Base-by-base conservation (phyloP, 2,329 filamentous ascomycete genomes). In the Sclerotinia sclerotiorum region DNA sequence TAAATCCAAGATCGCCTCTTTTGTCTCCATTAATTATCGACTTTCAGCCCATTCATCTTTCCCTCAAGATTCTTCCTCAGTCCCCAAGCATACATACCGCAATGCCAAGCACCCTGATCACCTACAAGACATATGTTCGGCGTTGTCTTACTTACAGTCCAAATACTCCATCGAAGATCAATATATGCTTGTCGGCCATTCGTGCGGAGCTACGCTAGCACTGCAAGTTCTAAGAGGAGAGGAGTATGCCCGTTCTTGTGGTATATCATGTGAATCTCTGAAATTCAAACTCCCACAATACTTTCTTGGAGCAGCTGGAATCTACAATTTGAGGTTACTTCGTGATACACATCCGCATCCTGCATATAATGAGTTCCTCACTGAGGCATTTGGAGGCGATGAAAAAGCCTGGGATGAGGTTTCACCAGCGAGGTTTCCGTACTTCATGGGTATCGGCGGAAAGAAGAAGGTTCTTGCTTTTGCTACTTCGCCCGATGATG, bases 11-110 rank as follows among this genome's bases (percentile, higher is more conserved):
- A 81, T 92, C 68, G 84, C 85, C n/a, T 89, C 85, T 67, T 85
- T 90, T 75, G 85, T 87, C 51, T 88, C 87, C 58, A 77, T 90
- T 69, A 86, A 88, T 78, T 90, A 90, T 81, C 83, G 87, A 51
- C 84, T 90, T 56, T 87, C 85, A 10, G 81, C 85, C 3, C 80
- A 83, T 69, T 84, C 85, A 0, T 84, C n/a, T 80, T 78, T 3
- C 77, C 82, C 83, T 2, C 77, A 82, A 60, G 65, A 71, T 48
- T 68, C 75, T 63, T 71, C 73, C 55, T 70, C 69, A 21, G 32
- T 69, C 29, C 44, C 54, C 10, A 48, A 56, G 15, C 57, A 70
- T 32, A 49, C 63, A 15, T 64, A 66, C 13, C 81, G 84, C 62
- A 80, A 78, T 49, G 87, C 84, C 1, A 72, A 71, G n/a, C 87